Percentiles rank a stretch among this genome's conserved stretches.
These are phyloP conservation scores for Micractinium sp. DNA, from an alignment of 139 green algal species.

Conservation along the genomic window DNA sequence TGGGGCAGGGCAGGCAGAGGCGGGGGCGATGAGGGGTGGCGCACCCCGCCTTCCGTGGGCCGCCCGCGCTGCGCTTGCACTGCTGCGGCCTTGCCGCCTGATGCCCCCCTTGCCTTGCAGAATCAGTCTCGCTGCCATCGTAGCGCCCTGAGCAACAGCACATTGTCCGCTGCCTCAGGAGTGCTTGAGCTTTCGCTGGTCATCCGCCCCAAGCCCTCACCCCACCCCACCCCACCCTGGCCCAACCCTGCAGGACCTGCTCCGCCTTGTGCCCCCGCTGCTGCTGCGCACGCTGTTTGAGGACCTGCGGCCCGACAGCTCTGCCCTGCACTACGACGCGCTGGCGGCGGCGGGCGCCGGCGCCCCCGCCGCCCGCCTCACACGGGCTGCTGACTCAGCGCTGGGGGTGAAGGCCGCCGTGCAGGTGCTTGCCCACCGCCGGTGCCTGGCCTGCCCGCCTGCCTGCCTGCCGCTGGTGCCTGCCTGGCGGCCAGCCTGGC, in stretches of 20 bases:
- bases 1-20: no score
- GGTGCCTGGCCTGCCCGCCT: not conserved
- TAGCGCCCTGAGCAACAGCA: no score
- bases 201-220: not conserved
- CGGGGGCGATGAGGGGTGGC: no score
- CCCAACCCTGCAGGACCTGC: constrained; percentile 34
- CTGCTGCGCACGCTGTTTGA: constrained; percentile 59
- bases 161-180: no score
- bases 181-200: no score
- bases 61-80: not conserved
- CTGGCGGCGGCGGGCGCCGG: constrained; percentile 1
- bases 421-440: no score
- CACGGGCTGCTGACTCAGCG: not conserved
- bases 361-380: not conserved
- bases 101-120: no score
- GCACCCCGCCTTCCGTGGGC: no score
- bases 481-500: no score
- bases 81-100: not conserved
- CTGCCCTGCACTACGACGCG: constrained; percentile 1
- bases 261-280: constrained; percentile 26
- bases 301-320: constrained; percentile 38
- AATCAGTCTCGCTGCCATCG: no score
- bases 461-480: not conserved
- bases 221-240: no score
- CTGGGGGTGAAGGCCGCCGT: constrained; percentile 31